Percentiles rank a stretch among this genome's conserved stretches.
phyloP scores from a whole-genome alignment of 2,329 filamentous ascomycete genomes.

The Penicillium sp. region DNA sequence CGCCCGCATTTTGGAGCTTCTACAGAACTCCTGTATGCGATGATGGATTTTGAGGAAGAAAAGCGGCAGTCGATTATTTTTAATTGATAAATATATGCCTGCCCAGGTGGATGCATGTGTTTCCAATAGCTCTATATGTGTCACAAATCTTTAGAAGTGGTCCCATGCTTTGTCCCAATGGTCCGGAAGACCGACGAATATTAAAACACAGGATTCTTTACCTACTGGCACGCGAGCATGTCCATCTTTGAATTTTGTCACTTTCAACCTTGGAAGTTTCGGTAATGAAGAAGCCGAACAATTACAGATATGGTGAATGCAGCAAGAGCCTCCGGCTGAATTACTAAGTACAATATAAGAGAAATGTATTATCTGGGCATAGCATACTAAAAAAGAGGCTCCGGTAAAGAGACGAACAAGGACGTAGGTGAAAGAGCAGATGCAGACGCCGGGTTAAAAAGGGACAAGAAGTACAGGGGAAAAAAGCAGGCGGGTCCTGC shows the following conservation, averaged over 20 bases:
- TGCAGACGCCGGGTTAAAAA: constrained; percentile 35
- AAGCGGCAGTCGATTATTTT: not conserved
- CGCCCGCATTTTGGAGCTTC: not conserved
- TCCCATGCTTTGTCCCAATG: not conserved
- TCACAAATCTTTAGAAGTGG: not conserved
- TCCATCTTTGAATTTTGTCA: too few relatives aligned
- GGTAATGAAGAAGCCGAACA: not conserved
- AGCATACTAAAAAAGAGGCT: constrained; percentile 31
- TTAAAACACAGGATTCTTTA: not conserved
- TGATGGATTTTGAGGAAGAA: not conserved
- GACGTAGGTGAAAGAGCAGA: constrained; percentile 24
- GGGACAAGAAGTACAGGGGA: constrained; percentile 28
- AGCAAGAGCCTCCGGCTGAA: not conserved
- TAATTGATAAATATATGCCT: not conserved
- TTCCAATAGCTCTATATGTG: not conserved
- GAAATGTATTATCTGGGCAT: constrained; percentile 36
- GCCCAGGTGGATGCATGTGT: not conserved
- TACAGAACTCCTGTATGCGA: not conserved
- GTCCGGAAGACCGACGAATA: not conserved
- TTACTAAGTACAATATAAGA: not conserved
- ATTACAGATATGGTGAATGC: not conserved
- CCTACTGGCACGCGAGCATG: not conserved
- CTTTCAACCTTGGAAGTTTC: not conserved
- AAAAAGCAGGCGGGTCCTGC: constrained; percentile 28
- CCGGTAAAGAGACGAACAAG: constrained; percentile 21